Evolutionary conservation across 768 basidiomycete genomes (phyloP), one percentile per base, ranked within the genome.

Genomic region (Panellus pusillus): DNA sequence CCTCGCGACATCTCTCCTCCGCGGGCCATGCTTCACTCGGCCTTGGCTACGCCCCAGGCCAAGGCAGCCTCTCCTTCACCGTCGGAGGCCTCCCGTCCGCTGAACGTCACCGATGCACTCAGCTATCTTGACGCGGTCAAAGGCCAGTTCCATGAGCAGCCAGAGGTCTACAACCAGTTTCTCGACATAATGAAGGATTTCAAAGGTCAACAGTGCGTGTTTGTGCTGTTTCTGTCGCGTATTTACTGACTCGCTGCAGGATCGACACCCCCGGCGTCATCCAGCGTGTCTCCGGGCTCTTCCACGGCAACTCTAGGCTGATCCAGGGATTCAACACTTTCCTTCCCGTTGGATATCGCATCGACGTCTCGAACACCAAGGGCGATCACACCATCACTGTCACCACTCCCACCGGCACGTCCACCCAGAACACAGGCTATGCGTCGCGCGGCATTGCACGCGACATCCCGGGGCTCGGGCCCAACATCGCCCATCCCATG

Each of bases 181-280:
- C 71, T 95, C 70, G 93, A 96, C 69, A 95, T 97, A 66, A 97
- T 97, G 97, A 98, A 98, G 77, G 95, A 98, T 68, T 99, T 99
- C 72, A 99, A 99, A 75, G 92, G 93, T 65, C 92, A 96, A 73
- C 76, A 74, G 91, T 93, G 70, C 74, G 91, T 78, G 36, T 40
- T 35, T 49, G n/a, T 28, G 63, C 24, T 54, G 36, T 44, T 19
- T n/a, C 13, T 35, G 36, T 58, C 39, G 58, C 42, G 42, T 44
- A 44, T 58, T 44, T 24, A 42, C 57, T 44, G 50, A 60, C 55
- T 32, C 53, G 52, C 27, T 29, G 35, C 73, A 96, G 94, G 51
- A 96, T 98, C 69, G 95, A 98, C 73, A 98, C 95, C 0, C 95
- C 95, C 9, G 94, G 94, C 47, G 95, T 98, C 66, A 98, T 98